A percentile compares a stretch with the other conserved stretches of the same genome.
Conservation (phyloP, 768 basidiomycete genomes). For the Termitomyces sp. region DNA sequence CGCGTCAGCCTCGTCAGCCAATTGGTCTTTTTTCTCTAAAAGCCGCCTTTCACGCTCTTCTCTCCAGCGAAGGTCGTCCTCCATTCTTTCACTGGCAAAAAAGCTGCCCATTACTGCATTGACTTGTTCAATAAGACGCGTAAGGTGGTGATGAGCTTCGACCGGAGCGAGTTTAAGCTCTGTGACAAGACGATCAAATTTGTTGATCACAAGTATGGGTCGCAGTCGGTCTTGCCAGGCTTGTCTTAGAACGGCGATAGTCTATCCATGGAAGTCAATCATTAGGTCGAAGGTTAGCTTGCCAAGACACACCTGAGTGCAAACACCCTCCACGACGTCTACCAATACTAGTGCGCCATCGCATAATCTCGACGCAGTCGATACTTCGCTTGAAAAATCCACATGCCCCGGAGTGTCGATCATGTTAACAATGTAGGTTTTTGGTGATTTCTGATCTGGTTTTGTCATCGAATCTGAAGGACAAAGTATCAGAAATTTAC, state of each 20-base stretch:
- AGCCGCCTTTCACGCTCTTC: constrained; percentile 87
- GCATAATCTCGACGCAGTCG: constrained; percentile 87
- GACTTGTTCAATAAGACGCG: constrained; percentile 91
- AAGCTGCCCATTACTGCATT: constrained; percentile 98
- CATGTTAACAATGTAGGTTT: constrained; percentile 86
- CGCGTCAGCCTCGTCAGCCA: constrained; percentile 64
- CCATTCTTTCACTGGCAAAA: constrained; percentile 94
- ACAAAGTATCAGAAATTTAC: constrained; percentile 18
- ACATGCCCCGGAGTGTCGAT: constrained; percentile 99
- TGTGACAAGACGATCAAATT: constrained; percentile 89
- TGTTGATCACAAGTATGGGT: constrained; percentile 96
- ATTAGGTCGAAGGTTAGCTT: neutral
- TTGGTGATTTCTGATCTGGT: constrained; percentile 48
- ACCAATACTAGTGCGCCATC: constrained; percentile 96
- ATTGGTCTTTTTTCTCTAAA: constrained; percentile 67
- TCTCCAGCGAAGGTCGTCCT: constrained; percentile 90
- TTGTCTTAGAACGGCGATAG: constrained; percentile 91
- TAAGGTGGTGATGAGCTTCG: constrained; percentile 94
- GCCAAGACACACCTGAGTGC: constrained; percentile 70
- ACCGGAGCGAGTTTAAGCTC: constrained; percentile 88
- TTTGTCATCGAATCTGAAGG: constrained; percentile 25
- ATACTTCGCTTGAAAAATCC: constrained; percentile 97
- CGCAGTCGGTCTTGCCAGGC: constrained; percentile 87
- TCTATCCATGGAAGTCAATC: constrained; percentile 43
- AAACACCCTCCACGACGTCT: constrained; percentile 97